Percentiles rank a stretch among this genome's conserved stretches.
Evolutionary conservation across 805 yeast genomes (phyloP).

Genomic region (Scheffersomyces amazonensis): DNA sequence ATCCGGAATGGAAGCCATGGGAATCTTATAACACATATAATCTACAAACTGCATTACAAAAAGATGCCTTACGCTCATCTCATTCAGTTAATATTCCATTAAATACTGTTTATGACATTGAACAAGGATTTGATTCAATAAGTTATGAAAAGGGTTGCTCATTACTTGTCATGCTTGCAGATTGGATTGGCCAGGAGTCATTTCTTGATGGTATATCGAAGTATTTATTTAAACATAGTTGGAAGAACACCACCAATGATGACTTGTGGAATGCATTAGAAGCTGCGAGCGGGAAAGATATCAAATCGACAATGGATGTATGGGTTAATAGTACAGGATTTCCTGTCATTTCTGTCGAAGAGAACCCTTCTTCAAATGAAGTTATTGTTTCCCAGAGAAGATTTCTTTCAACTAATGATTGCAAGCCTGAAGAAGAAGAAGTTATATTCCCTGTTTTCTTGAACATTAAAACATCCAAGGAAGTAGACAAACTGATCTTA

Average conservation of each 20-base stretch:
- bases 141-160: conserved; percentile 83
- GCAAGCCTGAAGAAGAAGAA: conserved; percentile 65
- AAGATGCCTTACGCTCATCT: conserved; percentile 79
- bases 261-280: conserved; percentile 76
- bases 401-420: conserved; percentile 72
- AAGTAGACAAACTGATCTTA: conserved; percentile 55
- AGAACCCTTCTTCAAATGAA: conserved; percentile 39
- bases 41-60: conserved; percentile 67
- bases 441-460: conserved; percentile 64
- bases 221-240: conserved; percentile 71
- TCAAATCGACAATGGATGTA: conserved; percentile 64
- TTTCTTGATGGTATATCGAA: conserved; percentile 78
- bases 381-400: conserved; percentile 65
- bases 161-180: conserved; percentile 72
- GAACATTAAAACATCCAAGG: conserved; percentile 53
- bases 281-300: conserved; percentile 69
- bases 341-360: conserved; percentile 67
- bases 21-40: conserved; percentile 76
- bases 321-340: conserved; percentile 79
- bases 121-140: conserved; percentile 82
- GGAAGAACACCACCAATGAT: conserved; percentile 72
- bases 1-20: conserved; percentile 87
- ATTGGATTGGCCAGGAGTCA: conserved; percentile 74
- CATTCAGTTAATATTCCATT: conserved; percentile 87
- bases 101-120: conserved; percentile 71